Conservation (phyloP, 2,329 filamentous ascomycete genomes). For the Fusarium mangiferae region DNA sequence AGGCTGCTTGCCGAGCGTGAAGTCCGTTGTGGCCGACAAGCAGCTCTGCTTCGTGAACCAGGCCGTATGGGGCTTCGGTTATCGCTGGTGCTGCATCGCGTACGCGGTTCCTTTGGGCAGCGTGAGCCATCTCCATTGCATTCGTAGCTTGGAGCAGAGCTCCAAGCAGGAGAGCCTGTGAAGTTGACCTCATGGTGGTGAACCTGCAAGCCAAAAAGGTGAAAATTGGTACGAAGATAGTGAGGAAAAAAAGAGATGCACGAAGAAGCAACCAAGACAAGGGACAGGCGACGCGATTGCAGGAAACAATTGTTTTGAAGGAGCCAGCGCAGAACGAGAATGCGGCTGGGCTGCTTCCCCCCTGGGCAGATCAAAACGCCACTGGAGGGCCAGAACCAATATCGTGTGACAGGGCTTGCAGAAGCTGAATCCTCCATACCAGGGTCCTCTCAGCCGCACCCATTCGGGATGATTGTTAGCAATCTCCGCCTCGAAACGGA, state of each 20-base stretch:
- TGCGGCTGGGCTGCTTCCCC: background rate
- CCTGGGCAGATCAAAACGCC: background rate
- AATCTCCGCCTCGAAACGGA: background rate
- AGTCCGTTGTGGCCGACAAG: background rate
- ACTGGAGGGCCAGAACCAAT: background rate
- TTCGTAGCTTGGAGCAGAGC: background rate
- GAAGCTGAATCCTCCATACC: background rate
- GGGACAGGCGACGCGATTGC: background rate
- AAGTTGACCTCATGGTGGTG: background rate
- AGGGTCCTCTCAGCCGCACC: background rate
- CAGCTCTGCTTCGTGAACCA: background rate
- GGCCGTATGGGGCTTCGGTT: background rate
- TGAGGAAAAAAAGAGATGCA: background rate
- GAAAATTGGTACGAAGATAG: background rate
- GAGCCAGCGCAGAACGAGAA: background rate
- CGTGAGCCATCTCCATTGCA: background rate
- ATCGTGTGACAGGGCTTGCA: background rate
- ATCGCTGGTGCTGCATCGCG: background rate
- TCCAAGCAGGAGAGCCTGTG: background rate
- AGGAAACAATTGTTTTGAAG: background rate
- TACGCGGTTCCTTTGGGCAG: background rate
- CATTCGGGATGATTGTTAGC: background rate
- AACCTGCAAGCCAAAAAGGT: background rate
- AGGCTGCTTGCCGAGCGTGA: background rate
- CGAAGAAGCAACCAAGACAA: background rate